Percentiles rank a stretch among this genome's conserved stretches.
phyloP scores from a whole-genome alignment of 2,329 filamentous ascomycete genomes.

The Fusarium sp. region DNA sequence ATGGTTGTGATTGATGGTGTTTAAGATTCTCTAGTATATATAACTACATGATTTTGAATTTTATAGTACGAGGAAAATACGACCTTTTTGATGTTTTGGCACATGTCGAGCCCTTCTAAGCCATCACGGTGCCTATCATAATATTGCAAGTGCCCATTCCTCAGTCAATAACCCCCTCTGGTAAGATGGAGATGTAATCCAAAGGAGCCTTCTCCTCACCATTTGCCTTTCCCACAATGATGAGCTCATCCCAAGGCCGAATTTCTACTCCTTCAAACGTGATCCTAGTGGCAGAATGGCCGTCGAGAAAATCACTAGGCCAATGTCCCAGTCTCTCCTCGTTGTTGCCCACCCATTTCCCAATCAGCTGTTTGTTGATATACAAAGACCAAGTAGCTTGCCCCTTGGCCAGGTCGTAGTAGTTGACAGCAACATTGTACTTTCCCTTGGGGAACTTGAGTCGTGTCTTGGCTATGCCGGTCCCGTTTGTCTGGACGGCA shows the following conservation, averaged over 20 bases:
- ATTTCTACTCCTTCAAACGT: constrained; percentile 66
- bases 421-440: constrained; percentile 74
- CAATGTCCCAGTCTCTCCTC: constrained; percentile 69
- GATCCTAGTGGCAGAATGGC: constrained; percentile 71
- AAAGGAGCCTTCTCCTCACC: constrained; percentile 72
- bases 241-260: constrained; percentile 62
- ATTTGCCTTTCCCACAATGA: constrained; percentile 66
- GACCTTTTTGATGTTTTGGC: too few relatives aligned
- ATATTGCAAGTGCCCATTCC: too few relatives aligned
- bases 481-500: constrained; percentile 15
- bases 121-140: too few relatives aligned
- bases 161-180: constrained; percentile 46
- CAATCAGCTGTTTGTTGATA: constrained; percentile 64
- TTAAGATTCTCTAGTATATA: not conserved
- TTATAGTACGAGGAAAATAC: not conserved
- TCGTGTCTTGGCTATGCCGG: constrained; percentile 13
- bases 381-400: constrained; percentile 65
- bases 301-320: constrained; percentile 69
- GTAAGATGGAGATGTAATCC: constrained; percentile 74
- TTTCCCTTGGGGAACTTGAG: constrained; percentile 50
- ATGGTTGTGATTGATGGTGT: too few relatives aligned
- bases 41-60: not conserved
- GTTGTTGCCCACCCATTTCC: constrained; percentile 68
- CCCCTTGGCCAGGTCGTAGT: constrained; percentile 72
- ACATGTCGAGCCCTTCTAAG: too few relatives aligned